These are phyloP conservation scores for Trichoderma polysporum DNA, from an alignment of 2,329 filamentous ascomycete species.

Conservation along the genomic window DNA sequence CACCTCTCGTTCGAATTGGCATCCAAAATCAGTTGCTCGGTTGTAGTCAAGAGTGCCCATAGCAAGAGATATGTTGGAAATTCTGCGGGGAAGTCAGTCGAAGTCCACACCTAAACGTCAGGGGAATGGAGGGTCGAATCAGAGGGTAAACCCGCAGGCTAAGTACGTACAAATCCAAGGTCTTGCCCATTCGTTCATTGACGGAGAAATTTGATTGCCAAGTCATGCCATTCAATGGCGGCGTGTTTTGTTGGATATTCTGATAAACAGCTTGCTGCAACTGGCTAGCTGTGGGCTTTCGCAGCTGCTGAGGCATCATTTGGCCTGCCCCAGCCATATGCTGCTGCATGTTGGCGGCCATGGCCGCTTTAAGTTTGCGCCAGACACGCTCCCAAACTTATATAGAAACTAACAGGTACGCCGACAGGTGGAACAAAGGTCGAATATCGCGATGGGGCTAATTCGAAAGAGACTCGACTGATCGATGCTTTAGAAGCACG, in stretches of 20 bases:
- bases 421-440: not conserved
- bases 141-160: not conserved
- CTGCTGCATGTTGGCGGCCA: constrained; percentile 61
- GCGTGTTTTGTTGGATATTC: constrained; percentile 38
- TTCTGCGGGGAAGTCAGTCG: constrained; percentile 35
- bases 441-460: not conserved
- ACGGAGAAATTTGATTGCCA: constrained; percentile 43
- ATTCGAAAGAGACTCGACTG: not conserved
- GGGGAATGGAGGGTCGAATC: not conserved
- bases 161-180: constrained; percentile 43
- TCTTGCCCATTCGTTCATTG: constrained; percentile 44
- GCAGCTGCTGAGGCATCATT: constrained; percentile 47
- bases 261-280: constrained; percentile 43
- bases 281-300: constrained; percentile 33
- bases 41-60: constrained; percentile 42
- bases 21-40: constrained; percentile 43
- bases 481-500: not conserved
- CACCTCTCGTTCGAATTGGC: constrained; percentile 49
- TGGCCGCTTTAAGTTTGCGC: constrained; percentile 43
- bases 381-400: constrained; percentile 26
- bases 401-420: not conserved
- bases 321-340: constrained; percentile 52
- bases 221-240: constrained; percentile 32
- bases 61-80: constrained; percentile 52
- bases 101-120: not conserved